Conservation (phyloP, 1,284 basidiomycete species). For the Athelia psychrophila region DNA sequence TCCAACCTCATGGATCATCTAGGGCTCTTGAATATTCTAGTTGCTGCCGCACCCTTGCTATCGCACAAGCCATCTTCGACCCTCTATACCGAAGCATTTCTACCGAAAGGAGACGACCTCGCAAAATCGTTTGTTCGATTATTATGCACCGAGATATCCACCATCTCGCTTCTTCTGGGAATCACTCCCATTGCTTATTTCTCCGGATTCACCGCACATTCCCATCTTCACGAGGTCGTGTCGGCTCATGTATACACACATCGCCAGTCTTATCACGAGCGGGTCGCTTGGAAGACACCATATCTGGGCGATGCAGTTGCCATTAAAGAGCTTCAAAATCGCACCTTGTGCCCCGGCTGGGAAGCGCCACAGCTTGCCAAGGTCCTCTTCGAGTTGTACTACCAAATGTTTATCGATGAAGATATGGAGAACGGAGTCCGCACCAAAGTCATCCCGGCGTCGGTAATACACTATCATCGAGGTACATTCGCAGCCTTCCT, state of each 20-base stretch:
- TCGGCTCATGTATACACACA: conserved; percentile 4
- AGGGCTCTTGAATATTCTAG: conserved; percentile 48
- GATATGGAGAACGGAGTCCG: conserved; percentile 27
- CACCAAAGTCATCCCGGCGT: not conserved
- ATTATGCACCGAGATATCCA: conserved; percentile 36
- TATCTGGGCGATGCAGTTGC: no score
- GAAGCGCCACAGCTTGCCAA: no score
- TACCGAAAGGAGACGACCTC: conserved; percentile 21
- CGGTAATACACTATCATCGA: not conserved
- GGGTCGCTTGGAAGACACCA: conserved; percentile 37
- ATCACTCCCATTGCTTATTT: conserved; percentile 37
- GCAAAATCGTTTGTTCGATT: conserved; percentile 28
- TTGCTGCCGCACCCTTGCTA: conserved; percentile 36
- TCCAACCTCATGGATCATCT: conserved; percentile 50
- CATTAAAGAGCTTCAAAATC: no score
- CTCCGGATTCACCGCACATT: conserved; percentile 38
- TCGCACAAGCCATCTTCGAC: conserved; percentile 13
- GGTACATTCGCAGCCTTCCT: conserved; percentile 37
- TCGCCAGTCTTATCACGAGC: conserved; percentile 28
- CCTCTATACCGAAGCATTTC: conserved; percentile 41
- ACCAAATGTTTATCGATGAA: conserved; percentile 42
- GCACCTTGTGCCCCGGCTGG: no score
- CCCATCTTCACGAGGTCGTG: conserved; percentile 40
- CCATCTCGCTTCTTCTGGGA: conserved; percentile 39
- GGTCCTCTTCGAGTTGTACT: no score